phyloP scores from a whole-genome alignment of 495 filamentous ascomycete genomes.

The Aspergillus bridgeri region DNA sequence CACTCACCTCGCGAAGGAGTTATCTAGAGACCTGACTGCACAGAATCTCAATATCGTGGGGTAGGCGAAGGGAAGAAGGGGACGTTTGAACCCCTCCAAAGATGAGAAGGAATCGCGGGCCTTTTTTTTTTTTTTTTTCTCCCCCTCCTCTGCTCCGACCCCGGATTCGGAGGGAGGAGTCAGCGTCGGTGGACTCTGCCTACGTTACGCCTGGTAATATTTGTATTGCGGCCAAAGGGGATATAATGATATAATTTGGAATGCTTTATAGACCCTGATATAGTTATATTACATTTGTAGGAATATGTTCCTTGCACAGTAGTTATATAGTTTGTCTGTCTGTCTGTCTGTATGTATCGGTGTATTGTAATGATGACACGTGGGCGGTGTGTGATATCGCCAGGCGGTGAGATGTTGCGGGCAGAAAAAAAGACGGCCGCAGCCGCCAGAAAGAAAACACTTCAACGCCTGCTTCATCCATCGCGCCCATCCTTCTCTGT shows the following conservation, averaged over 20 bases:
- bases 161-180: conserved; percentile 19
- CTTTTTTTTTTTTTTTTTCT: conserved; percentile 11
- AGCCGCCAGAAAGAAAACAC: not conserved
- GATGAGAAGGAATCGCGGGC: not conserved
- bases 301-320: no score
- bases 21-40: conserved; percentile 30
- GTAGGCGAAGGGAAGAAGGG: conserved; percentile 3
- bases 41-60: not conserved
- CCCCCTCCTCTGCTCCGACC: conserved; percentile 14
- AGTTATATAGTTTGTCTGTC: no score
- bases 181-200: no score
- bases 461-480: not conserved
- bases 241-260: no score
- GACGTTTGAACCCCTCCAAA: not conserved
- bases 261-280: no score
- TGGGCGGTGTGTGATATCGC: no score
- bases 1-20: conserved; percentile 32
- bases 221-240: no score
- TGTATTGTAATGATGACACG: not conserved
- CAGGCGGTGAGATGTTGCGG: no score
- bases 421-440: not conserved
- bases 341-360: no score
- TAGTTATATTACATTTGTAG: no score
- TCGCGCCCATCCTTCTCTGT: not conserved
- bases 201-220: no score